phyloP scores from a whole-genome alignment of 495 filamentous ascomycete genomes.

The Trichoderma erinaceum region DNA sequence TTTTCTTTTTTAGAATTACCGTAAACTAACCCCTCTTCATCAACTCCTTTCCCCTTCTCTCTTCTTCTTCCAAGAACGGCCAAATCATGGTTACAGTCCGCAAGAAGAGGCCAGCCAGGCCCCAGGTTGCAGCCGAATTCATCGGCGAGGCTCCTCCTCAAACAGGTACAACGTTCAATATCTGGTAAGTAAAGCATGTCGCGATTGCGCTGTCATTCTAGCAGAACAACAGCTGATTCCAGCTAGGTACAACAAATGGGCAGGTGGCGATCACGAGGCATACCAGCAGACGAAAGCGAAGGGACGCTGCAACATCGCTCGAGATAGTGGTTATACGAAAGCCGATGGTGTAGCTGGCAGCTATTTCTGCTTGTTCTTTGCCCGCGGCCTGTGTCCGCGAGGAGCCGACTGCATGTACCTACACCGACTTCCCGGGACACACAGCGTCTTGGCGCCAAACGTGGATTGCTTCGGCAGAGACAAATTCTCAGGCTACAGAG shows the following conservation, averaged over 20 bases:
- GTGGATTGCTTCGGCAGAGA: constrained; percentile 91
- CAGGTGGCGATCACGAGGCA: constrained; percentile 87
- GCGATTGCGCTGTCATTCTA: neutral
- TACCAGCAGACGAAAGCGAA: constrained; percentile 64
- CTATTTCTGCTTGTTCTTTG: constrained; percentile 93
- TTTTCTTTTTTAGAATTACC: neutral
- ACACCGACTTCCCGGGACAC: constrained; percentile 74
- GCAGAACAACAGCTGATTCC: neutral
- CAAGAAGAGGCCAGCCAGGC: constrained; percentile 63
- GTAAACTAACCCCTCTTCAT: too few species aligned
- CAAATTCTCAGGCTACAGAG: constrained; percentile 79
- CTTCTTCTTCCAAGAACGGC: constrained; percentile 44
- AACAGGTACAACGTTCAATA: constrained; percentile 89
- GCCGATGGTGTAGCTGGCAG: constrained; percentile 69
- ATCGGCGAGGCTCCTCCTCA: constrained; percentile 77
- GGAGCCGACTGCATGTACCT: constrained; percentile 93
- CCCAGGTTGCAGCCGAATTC: constrained; percentile 76
- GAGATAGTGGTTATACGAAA: constrained; percentile 80
- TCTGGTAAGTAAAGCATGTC: constrained; percentile 46
- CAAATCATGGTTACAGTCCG: constrained; percentile 60
- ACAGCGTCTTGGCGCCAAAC: constrained; percentile 82
- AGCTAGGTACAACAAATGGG: constrained; percentile 76
- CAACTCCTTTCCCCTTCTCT: constrained; percentile 18
- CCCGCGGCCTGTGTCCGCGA: constrained; percentile 67
- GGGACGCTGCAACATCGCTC: constrained; percentile 72